Base-by-base conservation (phyloP, 106 monocot species). In the Dendrobium chrysotoxum region DNA sequence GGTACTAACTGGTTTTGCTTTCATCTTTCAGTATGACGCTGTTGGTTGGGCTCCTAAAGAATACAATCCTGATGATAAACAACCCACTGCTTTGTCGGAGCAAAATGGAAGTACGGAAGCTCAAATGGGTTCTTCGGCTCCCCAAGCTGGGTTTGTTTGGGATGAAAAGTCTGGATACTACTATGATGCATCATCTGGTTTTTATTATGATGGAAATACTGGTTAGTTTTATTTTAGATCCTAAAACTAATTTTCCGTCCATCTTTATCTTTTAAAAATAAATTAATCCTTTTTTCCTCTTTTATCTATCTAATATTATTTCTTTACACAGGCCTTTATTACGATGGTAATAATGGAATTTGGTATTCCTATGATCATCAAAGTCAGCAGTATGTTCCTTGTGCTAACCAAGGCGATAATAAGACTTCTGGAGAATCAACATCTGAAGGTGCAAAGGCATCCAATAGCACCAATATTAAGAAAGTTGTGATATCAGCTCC, bases 121-220 rank as follows among this genome's bases (percentile, higher is more conserved):
- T 55, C 88, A 88, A 28, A 84, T 85, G 72, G 80, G 75, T 74
- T 80, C 65, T 74, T 80, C 87, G 44, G 87, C 85, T 83, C 85
- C 89, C 21, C 93, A 99, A 57, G 87, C 95, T 82, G 99, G 99
- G n/a, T 99, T 99, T 93, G 91, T 99, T 39, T 99, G 95, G 95
- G 99, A 99, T 85, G 99, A 99, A 86, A 93, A 89, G 71, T 95
- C 99, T 80, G 99, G 99, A 31, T 99, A 99, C 86, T 99, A 99
- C 82, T 95, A 95, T 82, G 99, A 99, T 89, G 93, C 99, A 58
- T 78, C 99, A 77, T 99, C 99, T 79, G 99, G 99, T n/a, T 99
- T 99, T 76, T 99, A 99, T 78, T 99, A 99, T 83, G 99, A 99
- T 89, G 95, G 91, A 79, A 99, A 99, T 81, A 87, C 99, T 79